Evolutionary conservation across 192 early-diverging fungal species (phyloP), one percentile per base, ranked within the genome.

Genomic region (Coemansia sp.): DNA sequence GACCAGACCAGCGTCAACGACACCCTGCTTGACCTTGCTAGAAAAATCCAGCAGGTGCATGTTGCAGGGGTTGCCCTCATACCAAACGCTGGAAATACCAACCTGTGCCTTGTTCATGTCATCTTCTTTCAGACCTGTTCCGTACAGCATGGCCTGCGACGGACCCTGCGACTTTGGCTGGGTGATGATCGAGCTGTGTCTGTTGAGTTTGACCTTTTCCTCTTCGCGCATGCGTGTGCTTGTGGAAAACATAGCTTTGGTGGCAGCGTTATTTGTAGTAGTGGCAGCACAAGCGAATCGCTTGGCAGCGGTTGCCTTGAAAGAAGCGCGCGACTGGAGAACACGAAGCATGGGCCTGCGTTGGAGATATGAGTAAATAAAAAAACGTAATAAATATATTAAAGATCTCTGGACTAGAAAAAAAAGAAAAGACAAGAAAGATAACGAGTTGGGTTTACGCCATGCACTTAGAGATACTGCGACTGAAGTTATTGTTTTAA

Each of bases 31-130:
- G 62, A 99, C 95, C 60, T 90, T 83, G 18, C 52, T 85, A 7
- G 96, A 85, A 16, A 99, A 85, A 69, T 96, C 92, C 57, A 91
- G 77, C 38, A 99, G 85, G 64, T 99, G 97, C 97, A 99, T 99
- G 82, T 99, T 99, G 86, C 97, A 99, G 10, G 97, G 95, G 82
- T 99, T 99, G 63, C 97, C 97, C 75, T 99, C 97, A 72, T 94
- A 97, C 94, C 96, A 95, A 84, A 99, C 95, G 80, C 89, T 92
- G 7, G 93, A 87, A 69, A 99, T 99, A 34, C 97, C 97, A 31
- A 99, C 93, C 84, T 97, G 96, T 18, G 94, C 88, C 74, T 93
- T 89, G 64, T 73, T 75, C 85, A 99, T 86, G 61, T 96, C 91
- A 5, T 78, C 85, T 28, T 89, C 86, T 54, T 85, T 88, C 63